Evolutionary conservation across 352 stramenopile species (phyloP), one percentile per base, ranked within the genome.

Genomic region (Peronospora destructor): DNA sequence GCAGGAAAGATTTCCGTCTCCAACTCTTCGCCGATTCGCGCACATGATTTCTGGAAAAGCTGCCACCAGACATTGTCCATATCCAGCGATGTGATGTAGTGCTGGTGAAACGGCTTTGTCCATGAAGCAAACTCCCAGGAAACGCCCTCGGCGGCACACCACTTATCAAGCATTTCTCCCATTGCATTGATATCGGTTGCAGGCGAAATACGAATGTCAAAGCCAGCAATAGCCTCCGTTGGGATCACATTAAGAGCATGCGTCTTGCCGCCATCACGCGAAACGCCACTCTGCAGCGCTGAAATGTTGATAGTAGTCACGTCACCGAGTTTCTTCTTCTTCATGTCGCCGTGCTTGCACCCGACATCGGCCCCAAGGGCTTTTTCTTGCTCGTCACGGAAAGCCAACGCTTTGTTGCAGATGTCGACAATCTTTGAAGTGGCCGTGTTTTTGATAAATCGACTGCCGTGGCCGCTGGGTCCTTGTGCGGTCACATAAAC

Each of bases 251-350:
- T 98, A 42, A 96, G 85, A 4, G 87, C 86, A 60, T 80, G 97
- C 1, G 78, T 88, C 38, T 85, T 66, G 43, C 93, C 78, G 5
- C 79, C 85, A 41, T 91, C 78, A 23, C 60, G 55, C 36, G 73
- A 71, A 11, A 98, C 86, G 30, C 92, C 93, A 14, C 80, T 87
- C 64, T 96, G 66, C 7, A 98, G 65, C 26, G 91, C 83, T 4
- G 93, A 98, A 32, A 98, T 83, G 67, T 98, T 98, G 49, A 98
- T 66, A 35, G 80, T 97, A 6, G 94, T 97, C 5, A 98, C 93
- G 61, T 98, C 95, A 6, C 95, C 95, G 32, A 98, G 61, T 32
- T 87, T 96, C 41, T 84, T 88, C 64, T 94, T 91, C 61, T 85
- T 80, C 54, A 91, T 93, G 21, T 96, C 78, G 6, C 82, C 86